Base-by-base conservation (phyloP, 2,329 filamentous ascomycete species). In the Colletotrichum theobromicola region DNA sequence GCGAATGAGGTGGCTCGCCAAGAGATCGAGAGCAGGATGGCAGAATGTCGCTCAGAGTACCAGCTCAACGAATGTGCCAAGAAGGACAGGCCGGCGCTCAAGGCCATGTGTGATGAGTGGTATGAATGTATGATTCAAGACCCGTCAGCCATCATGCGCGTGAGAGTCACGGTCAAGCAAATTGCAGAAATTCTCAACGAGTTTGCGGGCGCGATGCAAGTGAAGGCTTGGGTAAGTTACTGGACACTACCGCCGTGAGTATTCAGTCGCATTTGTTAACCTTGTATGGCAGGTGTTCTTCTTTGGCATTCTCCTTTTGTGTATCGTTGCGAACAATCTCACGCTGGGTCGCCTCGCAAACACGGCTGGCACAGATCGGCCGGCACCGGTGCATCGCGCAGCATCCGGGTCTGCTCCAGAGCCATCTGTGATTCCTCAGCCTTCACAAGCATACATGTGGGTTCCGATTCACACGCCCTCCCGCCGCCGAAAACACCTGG, bases 131-230 rank as follows among this genome's bases (percentile, higher is more conserved):
- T 98, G 95, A 92, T 93, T 77, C 91, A 93, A 77, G 94, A 98
- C 80, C 93, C 95, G 1, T 89, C 92, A 58, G 91, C 92, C 70
- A 92, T 98, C 70, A 95, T 94, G 77, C 89, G 93, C 46, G 93
- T 96, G 55, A 93, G 93, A 79, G 92, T 98, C 50, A 95, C 94
- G 21, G 96, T 95, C 7, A 93, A 94, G 80, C 97, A 96, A 30
- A 94, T 98, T 81, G 96, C 96, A 1, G 92, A 95, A 80, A 98
- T 99, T 53, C 93, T 98, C 83, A 98, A 98, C 82, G 93, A 94
- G 79, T 98, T 98, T 82, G 93, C 98, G 6, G 95, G 98, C 79
- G 93, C 94, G 7, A 96, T 98, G 83, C 95, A 94, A 77, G 93
- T 95, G 84, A 98, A 98, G 84, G 88, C 89, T 12, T 89, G 89